Evolutionary conservation across 441 rosid species (phyloP).

Genomic region (Mallotus japonicus): DNA sequence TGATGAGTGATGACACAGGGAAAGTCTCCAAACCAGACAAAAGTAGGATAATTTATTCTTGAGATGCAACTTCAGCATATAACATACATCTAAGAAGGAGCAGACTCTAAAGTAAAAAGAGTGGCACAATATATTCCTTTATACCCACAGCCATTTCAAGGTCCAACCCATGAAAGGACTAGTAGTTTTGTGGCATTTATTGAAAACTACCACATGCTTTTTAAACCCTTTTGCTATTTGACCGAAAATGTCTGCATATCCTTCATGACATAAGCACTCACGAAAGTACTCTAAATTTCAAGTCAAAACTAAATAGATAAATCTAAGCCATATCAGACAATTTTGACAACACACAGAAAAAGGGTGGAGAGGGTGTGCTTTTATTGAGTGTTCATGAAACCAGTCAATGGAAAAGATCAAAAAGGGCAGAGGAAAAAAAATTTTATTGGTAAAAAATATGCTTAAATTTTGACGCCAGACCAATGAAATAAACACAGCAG

Average conservation of each 20-base stretch:
- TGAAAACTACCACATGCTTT: constrained; percentile 3
- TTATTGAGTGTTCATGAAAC: neutral
- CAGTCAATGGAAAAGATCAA: neutral
- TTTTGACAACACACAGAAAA: neutral
- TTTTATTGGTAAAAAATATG: neutral
- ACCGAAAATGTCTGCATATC: neutral
- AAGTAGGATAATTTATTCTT: neutral
- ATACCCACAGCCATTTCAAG: neutral
- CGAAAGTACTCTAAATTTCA: neutral
- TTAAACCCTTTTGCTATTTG: constrained; percentile 2
- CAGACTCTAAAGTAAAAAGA: neutral
- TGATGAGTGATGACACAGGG: neutral
- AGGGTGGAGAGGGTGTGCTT: neutral
- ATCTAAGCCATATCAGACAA: neutral
- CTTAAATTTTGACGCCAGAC: neutral
- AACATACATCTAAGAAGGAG: neutral
- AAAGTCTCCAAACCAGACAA: neutral
- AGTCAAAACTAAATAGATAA: neutral
- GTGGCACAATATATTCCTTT: neutral
- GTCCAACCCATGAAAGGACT: neutral
- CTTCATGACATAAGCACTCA: neutral
- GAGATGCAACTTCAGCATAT: neutral
- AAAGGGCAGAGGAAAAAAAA: neutral
- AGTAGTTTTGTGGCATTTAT: neutral
- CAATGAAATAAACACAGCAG: neutral